A percentile compares a stretch with the other conserved stretches of the same genome.
Evolutionary conservation across 1,284 basidiomycete species (phyloP).

Genomic region (Taiwanofungus camphoratus): DNA sequence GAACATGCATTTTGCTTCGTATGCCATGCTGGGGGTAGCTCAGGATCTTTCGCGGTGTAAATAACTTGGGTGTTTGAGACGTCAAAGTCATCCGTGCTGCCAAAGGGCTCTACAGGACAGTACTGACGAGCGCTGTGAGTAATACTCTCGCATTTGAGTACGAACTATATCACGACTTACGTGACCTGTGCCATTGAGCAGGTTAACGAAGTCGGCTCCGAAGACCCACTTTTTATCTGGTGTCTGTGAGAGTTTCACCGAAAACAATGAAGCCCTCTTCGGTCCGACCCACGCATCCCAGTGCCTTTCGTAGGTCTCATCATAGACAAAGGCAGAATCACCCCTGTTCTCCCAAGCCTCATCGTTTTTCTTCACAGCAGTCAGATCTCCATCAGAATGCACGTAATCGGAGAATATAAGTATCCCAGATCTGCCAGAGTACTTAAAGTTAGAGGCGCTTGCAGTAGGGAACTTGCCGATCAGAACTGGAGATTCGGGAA

Average conservation of each 20-base stretch:
- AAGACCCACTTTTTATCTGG: slow-evolving; percentile 48
- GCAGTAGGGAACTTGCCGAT: slow-evolving; percentile 56
- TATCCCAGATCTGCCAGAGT: slow-evolving; percentile 40
- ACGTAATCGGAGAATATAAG: slow-evolving; percentile 78
- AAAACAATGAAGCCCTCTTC: slow-evolving; percentile 68
- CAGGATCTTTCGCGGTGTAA: slow-evolving; percentile 82
- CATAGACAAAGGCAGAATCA: slow-evolving; percentile 73
- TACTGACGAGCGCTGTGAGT: slow-evolving; percentile 35
- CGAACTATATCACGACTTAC: slow-evolving; percentile 33
- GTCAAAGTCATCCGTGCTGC: slow-evolving; percentile 72
- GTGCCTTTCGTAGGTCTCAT: slow-evolving; percentile 72
- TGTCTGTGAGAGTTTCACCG: slow-evolving; percentile 46
- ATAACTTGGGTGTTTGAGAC: slow-evolving; percentile 64
- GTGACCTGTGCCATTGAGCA: slow-evolving; percentile 61
- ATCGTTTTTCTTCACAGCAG: slow-evolving; percentile 60
- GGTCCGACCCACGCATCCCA: slow-evolving; percentile 87
- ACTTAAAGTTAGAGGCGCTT: slow-evolving; percentile 65
- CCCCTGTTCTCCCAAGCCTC: slow-evolving; percentile 68
- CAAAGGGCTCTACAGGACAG: slow-evolving; percentile 79
- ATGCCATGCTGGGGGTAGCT: slow-evolving; percentile 68
- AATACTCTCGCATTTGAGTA: slow-evolving; percentile 8
- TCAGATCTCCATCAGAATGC: slow-evolving; percentile 67
- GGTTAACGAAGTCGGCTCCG: slow-evolving; percentile 47
- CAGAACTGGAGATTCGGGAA: slow-evolving; percentile 28
- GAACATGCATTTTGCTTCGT: slow-evolving; percentile 67